Percentiles rank a stretch among this genome's conserved stretches.
Evolutionary conservation across 1,139 yeast species (phyloP).

Genomic region (Suhomyces bolitotheri): DNA sequence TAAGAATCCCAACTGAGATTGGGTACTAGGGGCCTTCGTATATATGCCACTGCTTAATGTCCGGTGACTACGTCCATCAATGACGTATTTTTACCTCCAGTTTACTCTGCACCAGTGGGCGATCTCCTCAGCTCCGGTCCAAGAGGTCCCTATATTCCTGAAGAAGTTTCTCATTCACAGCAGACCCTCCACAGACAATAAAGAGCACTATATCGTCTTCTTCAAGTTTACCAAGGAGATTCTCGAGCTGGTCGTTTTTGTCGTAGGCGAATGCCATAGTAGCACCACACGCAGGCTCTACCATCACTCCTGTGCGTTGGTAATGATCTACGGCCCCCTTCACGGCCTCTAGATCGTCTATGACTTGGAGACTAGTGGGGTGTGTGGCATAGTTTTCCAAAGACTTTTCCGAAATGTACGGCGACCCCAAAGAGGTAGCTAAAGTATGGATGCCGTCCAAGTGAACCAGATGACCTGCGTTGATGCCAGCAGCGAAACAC

Average conservation of each 20-base stretch:
- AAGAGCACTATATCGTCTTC: conserved; percentile 36
- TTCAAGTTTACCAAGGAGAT: conserved; percentile 23
- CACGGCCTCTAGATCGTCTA: conserved; percentile 41
- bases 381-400: conserved; percentile 28
- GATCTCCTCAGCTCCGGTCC: no score
- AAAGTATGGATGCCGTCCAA: conserved; percentile 33
- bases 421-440: conserved; percentile 45
- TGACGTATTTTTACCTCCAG: no score
- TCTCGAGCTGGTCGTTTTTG: conserved; percentile 23
- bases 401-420: conserved; percentile 34
- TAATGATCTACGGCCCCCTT: conserved; percentile 30
- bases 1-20: no score
- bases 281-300: conserved; percentile 50
- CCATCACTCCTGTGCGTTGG: conserved; percentile 25
- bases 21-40: no score
- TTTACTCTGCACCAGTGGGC: no score
- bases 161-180: conserved; percentile 15
- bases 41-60: no score
- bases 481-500: conserved; percentile 35
- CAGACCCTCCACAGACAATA: conserved; percentile 45
- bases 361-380: conserved; percentile 22
- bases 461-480: conserved; percentile 28
- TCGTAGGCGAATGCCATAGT: conserved; percentile 29
- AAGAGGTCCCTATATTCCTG: conserved; percentile 4
- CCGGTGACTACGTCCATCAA: no score